These are phyloP conservation scores for Tulasnella sp. DNA, from an alignment of 768 basidiomycete species.

Conservation along the genomic window DNA sequence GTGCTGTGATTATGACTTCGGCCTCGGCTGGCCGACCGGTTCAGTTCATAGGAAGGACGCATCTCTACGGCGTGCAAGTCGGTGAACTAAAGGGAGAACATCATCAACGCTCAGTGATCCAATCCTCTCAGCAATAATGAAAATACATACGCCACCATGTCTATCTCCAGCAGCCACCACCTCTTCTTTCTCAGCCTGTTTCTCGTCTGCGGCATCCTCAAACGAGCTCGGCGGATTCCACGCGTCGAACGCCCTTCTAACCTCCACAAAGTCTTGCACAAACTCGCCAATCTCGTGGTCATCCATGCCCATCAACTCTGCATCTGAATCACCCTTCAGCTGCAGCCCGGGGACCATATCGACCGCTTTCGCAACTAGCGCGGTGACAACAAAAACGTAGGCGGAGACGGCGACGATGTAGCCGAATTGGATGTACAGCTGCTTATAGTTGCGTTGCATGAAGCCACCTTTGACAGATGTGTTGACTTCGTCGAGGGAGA, in stretches of 20 bases:
- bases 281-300: conserved; percentile 40
- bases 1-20: no score
- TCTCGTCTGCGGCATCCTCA: background rate
- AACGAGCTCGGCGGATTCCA: conserved; percentile 9
- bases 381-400: conserved; percentile 47
- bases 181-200: background rate
- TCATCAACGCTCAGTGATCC: no score
- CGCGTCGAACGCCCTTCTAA: conserved; percentile 18
- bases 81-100: no score
- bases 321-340: conserved; percentile 43
- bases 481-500: conserved; percentile 58
- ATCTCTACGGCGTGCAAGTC: no score
- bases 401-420: conserved; percentile 47
- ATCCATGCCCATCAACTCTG: conserved; percentile 55
- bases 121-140: no score
- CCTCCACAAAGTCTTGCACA: conserved; percentile 22
- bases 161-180: conserved; percentile 17
- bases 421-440: conserved; percentile 66
- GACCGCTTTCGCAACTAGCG: conserved; percentile 45
- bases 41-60: no score
- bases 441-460: conserved; percentile 62
- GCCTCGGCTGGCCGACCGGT: no score
- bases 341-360: conserved; percentile 50
- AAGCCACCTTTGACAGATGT: conserved; percentile 48
- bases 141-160: conserved; percentile 9